Evolutionary conservation across 495 filamentous ascomycete species (phyloP).

Genomic region (Viridothelium virens): DNA sequence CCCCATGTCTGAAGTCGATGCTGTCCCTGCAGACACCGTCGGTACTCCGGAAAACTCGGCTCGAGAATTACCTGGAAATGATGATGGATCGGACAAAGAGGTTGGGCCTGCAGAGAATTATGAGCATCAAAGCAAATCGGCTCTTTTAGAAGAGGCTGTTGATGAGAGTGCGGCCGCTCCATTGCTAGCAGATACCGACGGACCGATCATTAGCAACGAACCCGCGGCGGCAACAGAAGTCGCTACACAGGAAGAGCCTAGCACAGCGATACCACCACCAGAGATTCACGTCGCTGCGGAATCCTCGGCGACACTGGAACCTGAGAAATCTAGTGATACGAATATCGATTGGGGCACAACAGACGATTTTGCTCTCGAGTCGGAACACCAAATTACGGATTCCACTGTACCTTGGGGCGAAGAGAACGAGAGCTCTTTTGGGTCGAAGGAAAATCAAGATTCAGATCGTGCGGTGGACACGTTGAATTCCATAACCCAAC

Average conservation of each 20-base stretch:
- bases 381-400: neutral
- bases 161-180: conserved; percentile 21
- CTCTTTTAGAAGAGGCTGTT: conserved; percentile 21
- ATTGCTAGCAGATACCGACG: conserved; percentile 23
- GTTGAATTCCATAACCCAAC: neutral
- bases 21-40: neutral
- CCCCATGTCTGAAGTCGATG: conserved; percentile 1
- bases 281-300: neutral
- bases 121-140: conserved; percentile 24
- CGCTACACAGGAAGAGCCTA: neutral
- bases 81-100: neutral
- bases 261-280: neutral
- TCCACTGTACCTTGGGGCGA: neutral
- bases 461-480: neutral
- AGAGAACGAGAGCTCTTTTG: neutral
- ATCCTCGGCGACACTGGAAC: neutral
- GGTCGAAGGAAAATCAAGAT: neutral
- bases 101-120: conserved; percentile 14
- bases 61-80: neutral
- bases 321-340: neutral
- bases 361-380: neutral
- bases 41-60: neutral
- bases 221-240: neutral
- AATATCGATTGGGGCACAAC: conserved; percentile 1
- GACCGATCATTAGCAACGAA: conserved; percentile 8